Percentiles rank a stretch among this genome's conserved stretches.
Evolutionary conservation across 345 rosid genomes (phyloP).

Genomic region (Pseudoturritis turrita): DNA sequence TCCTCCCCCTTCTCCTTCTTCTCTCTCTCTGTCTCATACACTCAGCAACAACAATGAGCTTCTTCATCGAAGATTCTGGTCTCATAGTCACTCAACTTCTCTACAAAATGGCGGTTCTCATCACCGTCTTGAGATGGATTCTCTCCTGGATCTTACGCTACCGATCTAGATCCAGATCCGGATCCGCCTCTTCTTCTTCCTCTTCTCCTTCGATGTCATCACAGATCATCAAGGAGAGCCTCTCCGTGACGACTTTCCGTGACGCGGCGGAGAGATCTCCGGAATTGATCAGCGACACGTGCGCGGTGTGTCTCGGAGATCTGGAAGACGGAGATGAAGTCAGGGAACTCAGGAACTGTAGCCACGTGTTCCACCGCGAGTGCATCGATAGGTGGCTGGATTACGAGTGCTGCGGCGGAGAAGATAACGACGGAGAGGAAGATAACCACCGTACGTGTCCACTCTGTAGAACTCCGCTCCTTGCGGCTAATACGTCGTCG

Average conservation of each 20-base stretch:
- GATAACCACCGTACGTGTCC: slow-evolving; percentile 73
- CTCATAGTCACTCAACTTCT: slow-evolving; percentile 49
- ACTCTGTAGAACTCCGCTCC: slow-evolving; percentile 77
- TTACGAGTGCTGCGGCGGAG: slow-evolving; percentile 46
- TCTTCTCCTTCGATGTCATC: slow-evolving; percentile 37
- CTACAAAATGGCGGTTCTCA: slow-evolving; percentile 66
- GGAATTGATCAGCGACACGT: slow-evolving; percentile 39
- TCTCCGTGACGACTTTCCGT: slow-evolving; percentile 52
- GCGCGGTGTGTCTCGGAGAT: slow-evolving; percentile 75
- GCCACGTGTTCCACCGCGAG: slow-evolving; percentile 84
- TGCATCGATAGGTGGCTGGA: slow-evolving; percentile 91
- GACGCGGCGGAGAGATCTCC: slow-evolving; percentile 45
- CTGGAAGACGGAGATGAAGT: slow-evolving; percentile 56
- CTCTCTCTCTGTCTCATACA: neutral
- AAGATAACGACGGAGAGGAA: slow-evolving; percentile 35
- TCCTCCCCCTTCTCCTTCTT: slow-evolving; percentile 4
- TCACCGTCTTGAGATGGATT: slow-evolving; percentile 74
- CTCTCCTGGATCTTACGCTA: slow-evolving; percentile 50
- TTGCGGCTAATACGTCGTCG: slow-evolving; percentile 32
- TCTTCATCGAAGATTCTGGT: slow-evolving; percentile 64
- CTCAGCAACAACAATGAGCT: slow-evolving; percentile 39
- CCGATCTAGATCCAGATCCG: slow-evolving; percentile 37
- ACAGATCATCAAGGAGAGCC: slow-evolving; percentile 46
- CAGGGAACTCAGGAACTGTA: slow-evolving; percentile 75
- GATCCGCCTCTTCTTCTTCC: neutral